phyloP scores from a whole-genome alignment of 2,329 filamentous ascomycete genomes.

The Trichoderma semiorbis region DNA sequence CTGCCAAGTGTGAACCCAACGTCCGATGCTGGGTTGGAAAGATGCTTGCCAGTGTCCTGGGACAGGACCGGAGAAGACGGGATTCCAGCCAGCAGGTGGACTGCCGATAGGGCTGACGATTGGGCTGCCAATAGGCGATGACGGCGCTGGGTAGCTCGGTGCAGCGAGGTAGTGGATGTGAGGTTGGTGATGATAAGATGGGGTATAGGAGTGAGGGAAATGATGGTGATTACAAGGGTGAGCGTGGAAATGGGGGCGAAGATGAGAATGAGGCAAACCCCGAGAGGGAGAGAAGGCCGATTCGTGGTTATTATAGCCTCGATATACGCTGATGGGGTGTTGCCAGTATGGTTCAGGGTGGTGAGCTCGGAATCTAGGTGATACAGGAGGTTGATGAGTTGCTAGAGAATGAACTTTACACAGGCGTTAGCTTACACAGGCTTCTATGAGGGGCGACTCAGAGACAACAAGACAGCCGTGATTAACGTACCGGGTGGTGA shows the following conservation, averaged over 20 bases:
- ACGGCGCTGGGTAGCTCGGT: not conserved
- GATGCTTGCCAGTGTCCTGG: constrained; percentile 36
- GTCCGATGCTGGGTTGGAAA: constrained; percentile 28
- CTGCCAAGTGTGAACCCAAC: constrained; percentile 40
- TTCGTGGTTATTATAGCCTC: not conserved
- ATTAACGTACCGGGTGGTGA: constrained; percentile 1
- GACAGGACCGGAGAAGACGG: constrained; percentile 29
- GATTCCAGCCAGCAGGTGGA: constrained; percentile 28
- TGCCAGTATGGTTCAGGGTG: not conserved
- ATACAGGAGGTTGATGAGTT: not conserved
- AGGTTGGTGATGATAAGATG: not conserved
- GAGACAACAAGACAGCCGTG: not conserved
- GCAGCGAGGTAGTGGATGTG: not conserved
- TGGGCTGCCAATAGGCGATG: not conserved
- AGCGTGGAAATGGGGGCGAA: not conserved
- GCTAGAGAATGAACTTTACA: not conserved
- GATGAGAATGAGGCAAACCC: not conserved
- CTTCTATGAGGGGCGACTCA: not conserved
- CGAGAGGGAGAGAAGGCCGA: not conserved
- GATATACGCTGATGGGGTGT: not conserved
- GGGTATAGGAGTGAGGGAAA: too few relatives aligned
- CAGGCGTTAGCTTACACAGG: not conserved
- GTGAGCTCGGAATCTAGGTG: not conserved
- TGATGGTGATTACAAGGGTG: not conserved
- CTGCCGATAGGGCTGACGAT: constrained; percentile 1